Evolutionary conservation across 176 grass and related monocot species (phyloP).

Genomic region (Lolium rigidum): DNA sequence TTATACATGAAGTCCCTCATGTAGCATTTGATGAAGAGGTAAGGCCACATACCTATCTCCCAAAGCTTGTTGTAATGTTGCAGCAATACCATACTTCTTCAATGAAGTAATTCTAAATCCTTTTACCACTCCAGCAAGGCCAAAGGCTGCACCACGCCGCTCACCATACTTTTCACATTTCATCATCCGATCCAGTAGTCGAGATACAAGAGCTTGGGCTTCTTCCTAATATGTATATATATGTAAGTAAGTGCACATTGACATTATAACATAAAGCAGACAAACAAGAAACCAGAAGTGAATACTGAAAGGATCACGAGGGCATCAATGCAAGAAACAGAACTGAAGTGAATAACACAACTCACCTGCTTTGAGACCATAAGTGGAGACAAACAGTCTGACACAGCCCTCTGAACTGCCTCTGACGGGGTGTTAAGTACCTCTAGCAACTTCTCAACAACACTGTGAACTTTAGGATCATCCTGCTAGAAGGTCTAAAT

Average conservation of each 20-base stretch:
- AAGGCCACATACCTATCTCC: slow-evolving; percentile 69
- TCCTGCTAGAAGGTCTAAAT: slow-evolving; percentile 63
- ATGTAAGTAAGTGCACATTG: slow-evolving; percentile 27
- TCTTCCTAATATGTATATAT: slow-evolving; percentile 68
- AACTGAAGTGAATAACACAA: slow-evolving; percentile 31
- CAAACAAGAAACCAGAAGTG: not conserved
- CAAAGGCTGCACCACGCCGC: slow-evolving; percentile 93
- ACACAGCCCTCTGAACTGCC: slow-evolving; percentile 94
- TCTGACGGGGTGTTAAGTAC: slow-evolving; percentile 96
- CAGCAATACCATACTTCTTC: slow-evolving; percentile 91
- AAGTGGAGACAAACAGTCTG: slow-evolving; percentile 93
- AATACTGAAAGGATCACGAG: not conserved
- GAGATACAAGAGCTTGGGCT: slow-evolving; percentile 79
- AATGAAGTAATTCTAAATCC: slow-evolving; percentile 90
- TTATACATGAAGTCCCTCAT: slow-evolving; percentile 9
- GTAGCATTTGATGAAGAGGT: slow-evolving; percentile 1
- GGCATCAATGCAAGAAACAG: slow-evolving; percentile 20
- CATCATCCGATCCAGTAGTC: slow-evolving; percentile 84
- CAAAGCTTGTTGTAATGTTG: slow-evolving; percentile 68
- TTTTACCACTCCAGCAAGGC: slow-evolving; percentile 96
- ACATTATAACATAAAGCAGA: slow-evolving; percentile 31
- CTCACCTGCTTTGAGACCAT: slow-evolving; percentile 87
- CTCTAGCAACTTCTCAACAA: slow-evolving; percentile 95
- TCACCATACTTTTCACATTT: slow-evolving; percentile 96
- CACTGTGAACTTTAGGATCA: slow-evolving; percentile 97